Base-by-base conservation (phyloP, 495 filamentous ascomycete species). In the Aspergillus funiculosus region DNA sequence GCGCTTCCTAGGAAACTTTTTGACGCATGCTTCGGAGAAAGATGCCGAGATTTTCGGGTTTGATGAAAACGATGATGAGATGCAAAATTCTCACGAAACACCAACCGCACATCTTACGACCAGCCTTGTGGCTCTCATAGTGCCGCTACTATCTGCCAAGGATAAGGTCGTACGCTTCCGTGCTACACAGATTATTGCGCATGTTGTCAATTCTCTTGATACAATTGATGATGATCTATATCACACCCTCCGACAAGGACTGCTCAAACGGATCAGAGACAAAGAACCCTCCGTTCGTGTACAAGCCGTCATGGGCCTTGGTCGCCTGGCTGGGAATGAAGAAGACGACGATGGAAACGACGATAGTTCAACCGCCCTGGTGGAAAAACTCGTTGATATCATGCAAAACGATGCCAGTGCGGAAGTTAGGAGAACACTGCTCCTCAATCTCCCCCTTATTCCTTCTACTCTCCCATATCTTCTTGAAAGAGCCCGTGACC, bases 401-500 rank as follows among this genome's bases (percentile, higher is more conserved):
- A 75, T 99, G 62, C 88, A 95, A 64, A 91, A 96, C 51, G 92
- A 99, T 58, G 83, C 90, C 0, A 92, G 87, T 51, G 88, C 89
- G 1, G 92, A 99, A 50, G 92, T 97, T 10, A 76, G 92, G 41
- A 82, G 89, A 38, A 87, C 83, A 7, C 74, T 99, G 11, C 76
- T 99, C 22, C 78, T 92, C 43, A 97, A 95, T 57, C 69, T 99
- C 6, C 86, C 89, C 7, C 83, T 95, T 8, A 72, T 83, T 14
- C 81, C 86, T 3, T 68, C 66, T 4, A 94, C 90, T 1, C 77
- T 99, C n/a, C 88, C 88, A 11, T 96, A 84, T 59, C 79, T 99
- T 0, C 76, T 97, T 20, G 92, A 97, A 62, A 78, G 92, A 46
- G 88, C 94, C 15, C 77, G 92, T 52, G 92, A 99, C 63, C 73